Percentiles rank a stretch among this genome's conserved stretches.
phyloP scores from a whole-genome alignment of 2,329 filamentous ascomycete genomes.

The Tolypocladium guangdongense region DNA sequence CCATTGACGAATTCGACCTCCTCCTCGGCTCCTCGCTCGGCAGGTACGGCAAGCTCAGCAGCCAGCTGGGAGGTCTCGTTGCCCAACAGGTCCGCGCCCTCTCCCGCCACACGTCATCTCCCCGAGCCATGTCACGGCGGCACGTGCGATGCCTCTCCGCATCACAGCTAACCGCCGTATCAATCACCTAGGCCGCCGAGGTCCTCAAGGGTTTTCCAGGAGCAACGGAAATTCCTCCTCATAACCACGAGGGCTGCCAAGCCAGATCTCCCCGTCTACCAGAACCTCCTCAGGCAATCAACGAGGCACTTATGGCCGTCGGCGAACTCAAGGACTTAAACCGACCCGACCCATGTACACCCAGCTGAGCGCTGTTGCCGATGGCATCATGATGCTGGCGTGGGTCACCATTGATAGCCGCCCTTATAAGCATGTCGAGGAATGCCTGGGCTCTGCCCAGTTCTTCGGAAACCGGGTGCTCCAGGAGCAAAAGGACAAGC shows the following conservation, averaged over 20 bases:
- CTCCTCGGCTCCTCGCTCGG: slow-evolving; percentile 65
- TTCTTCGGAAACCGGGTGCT: slow-evolving; percentile 93
- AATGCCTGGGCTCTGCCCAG: slow-evolving; percentile 72
- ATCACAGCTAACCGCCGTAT: not conserved
- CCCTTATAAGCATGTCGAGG: slow-evolving; percentile 76
- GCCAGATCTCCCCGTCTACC: slow-evolving; percentile 60
- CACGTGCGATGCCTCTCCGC: not conserved
- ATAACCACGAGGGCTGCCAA: slow-evolving; percentile 88
- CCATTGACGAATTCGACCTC: slow-evolving; percentile 79
- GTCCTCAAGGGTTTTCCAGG: slow-evolving; percentile 64
- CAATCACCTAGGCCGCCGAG: slow-evolving; percentile 30
- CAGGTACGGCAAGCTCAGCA: slow-evolving; percentile 68
- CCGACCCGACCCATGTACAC: slow-evolving; percentile 65
- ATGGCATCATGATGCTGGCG: slow-evolving; percentile 78
- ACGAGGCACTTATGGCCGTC: slow-evolving; percentile 69
- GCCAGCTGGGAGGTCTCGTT: slow-evolving; percentile 65
- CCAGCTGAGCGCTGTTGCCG: slow-evolving; percentile 77
- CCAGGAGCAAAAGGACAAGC: slow-evolving; percentile 74
- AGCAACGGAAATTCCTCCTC: slow-evolving; percentile 78
- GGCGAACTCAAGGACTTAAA: slow-evolving; percentile 75
- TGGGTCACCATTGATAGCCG: slow-evolving; percentile 83
- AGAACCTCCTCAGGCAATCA: slow-evolving; percentile 76
- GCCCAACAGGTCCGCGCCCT: slow-evolving; percentile 60
- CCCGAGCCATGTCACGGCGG: too few species aligned
- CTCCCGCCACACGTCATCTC: too few species aligned